phyloP scores from a whole-genome alignment of 2,329 filamentous ascomycete species.

The Onygena corvina region DNA sequence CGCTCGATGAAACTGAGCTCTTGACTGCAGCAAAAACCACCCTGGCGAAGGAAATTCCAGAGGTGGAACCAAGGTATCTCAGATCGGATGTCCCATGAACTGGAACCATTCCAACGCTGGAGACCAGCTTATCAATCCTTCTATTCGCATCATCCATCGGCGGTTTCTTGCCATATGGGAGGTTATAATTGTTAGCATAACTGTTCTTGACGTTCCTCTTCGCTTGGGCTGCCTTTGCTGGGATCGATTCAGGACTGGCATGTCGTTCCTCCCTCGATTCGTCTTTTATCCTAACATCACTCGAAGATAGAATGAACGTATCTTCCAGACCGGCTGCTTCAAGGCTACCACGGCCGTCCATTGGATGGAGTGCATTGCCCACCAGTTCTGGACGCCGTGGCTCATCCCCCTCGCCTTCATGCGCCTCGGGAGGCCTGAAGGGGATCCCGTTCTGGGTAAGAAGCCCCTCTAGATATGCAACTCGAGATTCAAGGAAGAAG shows the following conservation, averaged over 20 bases:
- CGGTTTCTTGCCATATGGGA: slow-evolving; percentile 29
- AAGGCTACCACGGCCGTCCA: neutral
- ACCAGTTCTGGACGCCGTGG: neutral
- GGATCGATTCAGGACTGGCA: neutral
- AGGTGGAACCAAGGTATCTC: slow-evolving; percentile 69
- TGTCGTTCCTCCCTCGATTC: slow-evolving; percentile 7
- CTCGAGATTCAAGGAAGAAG: slow-evolving; percentile 80
- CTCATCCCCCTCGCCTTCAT: slow-evolving; percentile 42
- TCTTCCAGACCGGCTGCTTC: neutral
- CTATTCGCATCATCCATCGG: slow-evolving; percentile 41
- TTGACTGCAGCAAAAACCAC: slow-evolving; percentile 93
- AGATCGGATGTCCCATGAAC: slow-evolving; percentile 68
- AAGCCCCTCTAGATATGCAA: slow-evolving; percentile 69
- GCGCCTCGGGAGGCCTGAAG: slow-evolving; percentile 57
- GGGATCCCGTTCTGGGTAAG: slow-evolving; percentile 57
- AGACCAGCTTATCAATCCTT: slow-evolving; percentile 54
- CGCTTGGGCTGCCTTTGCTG: slow-evolving; percentile 7
- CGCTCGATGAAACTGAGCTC: slow-evolving; percentile 48
- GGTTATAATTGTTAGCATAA: slow-evolving; percentile 17
- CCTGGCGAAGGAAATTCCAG: slow-evolving; percentile 84
- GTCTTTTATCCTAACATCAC: slow-evolving; percentile 8
- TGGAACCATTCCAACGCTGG: slow-evolving; percentile 62
- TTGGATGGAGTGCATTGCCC: neutral
- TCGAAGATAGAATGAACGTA: neutral
- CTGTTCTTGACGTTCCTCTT: no score